Conservation (phyloP, 169 alveolate species). For the Eimeria praecox region DNA sequence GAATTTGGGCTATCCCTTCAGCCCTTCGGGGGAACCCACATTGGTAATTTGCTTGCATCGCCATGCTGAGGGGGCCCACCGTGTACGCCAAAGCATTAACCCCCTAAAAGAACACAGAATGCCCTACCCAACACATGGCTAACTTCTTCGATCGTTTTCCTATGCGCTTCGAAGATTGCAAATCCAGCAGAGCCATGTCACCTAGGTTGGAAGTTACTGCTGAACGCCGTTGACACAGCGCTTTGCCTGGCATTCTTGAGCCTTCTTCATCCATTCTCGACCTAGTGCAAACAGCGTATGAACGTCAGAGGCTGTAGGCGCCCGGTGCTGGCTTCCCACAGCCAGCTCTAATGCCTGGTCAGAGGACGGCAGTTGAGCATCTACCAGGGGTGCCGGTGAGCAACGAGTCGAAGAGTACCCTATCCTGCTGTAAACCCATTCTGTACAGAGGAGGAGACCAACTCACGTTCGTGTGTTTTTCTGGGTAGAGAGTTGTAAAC, state of each 20-base stretch:
- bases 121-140: not conserved
- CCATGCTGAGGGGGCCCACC: not conserved
- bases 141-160: not conserved
- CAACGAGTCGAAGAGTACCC: not conserved
- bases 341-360: not conserved
- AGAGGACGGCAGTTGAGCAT: not conserved
- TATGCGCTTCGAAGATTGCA: not conserved
- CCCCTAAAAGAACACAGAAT: too few species aligned
- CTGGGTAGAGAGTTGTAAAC: not conserved
- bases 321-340: not conserved
- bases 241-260: not conserved
- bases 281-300: not conserved
- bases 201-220: not conserved
- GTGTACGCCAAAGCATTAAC: not conserved
- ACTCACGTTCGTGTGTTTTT: not conserved
- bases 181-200: not conserved
- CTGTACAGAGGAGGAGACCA: not conserved
- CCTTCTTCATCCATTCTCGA: not conserved
- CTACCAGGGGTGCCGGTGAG: not conserved
- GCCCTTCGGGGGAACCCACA: not conserved
- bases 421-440: not conserved
- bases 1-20: not conserved
- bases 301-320: not conserved
- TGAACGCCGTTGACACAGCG: not conserved
- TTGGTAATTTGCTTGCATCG: not conserved